These are phyloP conservation scores for Spergularia azorica DNA, from an alignment of 179 eudicot genomes.

Conservation along the genomic window DNA sequence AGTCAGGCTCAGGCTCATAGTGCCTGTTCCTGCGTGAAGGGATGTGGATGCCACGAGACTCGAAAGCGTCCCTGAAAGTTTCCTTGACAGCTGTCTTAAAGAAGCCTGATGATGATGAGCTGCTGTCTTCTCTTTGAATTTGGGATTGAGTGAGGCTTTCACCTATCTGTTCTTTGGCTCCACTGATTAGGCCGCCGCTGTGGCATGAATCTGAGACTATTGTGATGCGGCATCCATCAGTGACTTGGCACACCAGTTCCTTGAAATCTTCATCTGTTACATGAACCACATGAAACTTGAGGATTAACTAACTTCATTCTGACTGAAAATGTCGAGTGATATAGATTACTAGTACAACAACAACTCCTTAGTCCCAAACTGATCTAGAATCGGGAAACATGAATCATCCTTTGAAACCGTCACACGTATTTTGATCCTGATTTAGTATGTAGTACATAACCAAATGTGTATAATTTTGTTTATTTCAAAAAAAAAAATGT, in stretches of 20 bases:
- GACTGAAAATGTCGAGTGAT: too few species aligned
- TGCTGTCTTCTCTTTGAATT: too few species aligned
- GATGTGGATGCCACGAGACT: constrained; percentile 69
- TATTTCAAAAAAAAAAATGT: too few species aligned
- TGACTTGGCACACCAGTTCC: constrained; percentile 66
- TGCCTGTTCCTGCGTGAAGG: constrained; percentile 39
- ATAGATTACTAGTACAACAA: too few species aligned
- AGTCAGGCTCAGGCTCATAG: constrained; percentile 39
- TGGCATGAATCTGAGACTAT: constrained; percentile 86
- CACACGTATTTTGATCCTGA: too few species aligned
- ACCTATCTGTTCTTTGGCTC: constrained; percentile 83
- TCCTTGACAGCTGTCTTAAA: constrained; percentile 50
- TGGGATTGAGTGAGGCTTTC: too few species aligned
- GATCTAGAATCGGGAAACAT: too few species aligned
- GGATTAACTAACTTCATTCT: background rate
- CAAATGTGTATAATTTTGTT: too few species aligned
- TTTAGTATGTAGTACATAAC: too few species aligned
- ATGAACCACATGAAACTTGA: background rate
- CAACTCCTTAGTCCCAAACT: too few species aligned
- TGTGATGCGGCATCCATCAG: constrained; percentile 66
- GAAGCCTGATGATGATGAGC: constrained; percentile 45
- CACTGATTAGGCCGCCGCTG: constrained; percentile 75
- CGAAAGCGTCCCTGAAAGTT: constrained; percentile 53
- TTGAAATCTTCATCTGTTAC: constrained; percentile 76
- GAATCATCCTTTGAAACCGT: too few species aligned